phyloP scores from a whole-genome alignment of 129 eudicot species.

The Silybum marianum region DNA sequence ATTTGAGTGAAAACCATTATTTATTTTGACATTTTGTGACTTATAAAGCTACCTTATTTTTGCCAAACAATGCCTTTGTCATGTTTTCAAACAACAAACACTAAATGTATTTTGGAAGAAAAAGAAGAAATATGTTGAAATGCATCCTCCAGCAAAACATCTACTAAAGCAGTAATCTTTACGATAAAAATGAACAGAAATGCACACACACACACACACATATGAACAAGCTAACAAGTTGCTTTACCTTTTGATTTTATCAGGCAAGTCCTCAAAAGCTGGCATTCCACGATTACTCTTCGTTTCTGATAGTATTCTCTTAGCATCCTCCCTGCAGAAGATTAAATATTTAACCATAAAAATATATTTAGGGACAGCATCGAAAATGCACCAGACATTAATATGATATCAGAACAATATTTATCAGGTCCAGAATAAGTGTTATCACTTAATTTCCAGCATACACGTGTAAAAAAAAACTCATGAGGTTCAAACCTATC shows the following conservation, averaged over 20 bases:
- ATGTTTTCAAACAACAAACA: not conserved
- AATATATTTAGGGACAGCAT: not conserved
- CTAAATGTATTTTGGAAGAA: not conserved
- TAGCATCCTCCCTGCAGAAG: constrained; percentile 74
- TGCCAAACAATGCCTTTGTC: no score
- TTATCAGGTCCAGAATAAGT: not conserved
- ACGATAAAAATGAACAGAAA: not conserved
- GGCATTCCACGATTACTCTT: constrained; percentile 28
- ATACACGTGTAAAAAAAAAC: not conserved
- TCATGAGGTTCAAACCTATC: constrained; percentile 55
- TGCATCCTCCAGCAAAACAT: no score
- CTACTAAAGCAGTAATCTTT: no score
- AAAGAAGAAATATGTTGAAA: not conserved
- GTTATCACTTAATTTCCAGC: not conserved
- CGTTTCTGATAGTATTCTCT: constrained; percentile 47
- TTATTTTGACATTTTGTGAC: not conserved
- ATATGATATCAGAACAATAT: not conserved
- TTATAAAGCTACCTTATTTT: no score
- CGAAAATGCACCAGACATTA: not conserved
- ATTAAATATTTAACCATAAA: not conserved
- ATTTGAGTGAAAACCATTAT: not conserved
- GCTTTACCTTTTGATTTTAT: constrained; percentile 53
- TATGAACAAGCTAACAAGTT: constrained; percentile 2
- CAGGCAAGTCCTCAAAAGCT: constrained; percentile 51
- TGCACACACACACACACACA: not conserved